These are phyloP conservation scores for Kuraishia capsulata DNA, from an alignment of 805 yeast species.

Conservation along the genomic window DNA sequence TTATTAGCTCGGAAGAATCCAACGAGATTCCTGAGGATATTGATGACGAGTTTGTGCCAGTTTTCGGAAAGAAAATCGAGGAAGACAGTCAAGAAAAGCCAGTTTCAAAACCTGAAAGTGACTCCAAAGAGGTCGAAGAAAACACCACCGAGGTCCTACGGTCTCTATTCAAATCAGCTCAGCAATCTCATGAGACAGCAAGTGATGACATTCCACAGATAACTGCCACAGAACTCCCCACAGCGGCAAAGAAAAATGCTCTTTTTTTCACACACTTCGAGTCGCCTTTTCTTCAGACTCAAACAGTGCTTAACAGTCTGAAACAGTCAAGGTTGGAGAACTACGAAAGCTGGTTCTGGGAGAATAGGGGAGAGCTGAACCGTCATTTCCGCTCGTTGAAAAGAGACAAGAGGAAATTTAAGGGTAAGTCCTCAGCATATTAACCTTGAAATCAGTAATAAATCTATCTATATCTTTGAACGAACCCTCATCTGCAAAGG, in stretches of 20 bases:
- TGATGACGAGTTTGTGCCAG: slow-evolving; percentile 45
- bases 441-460: neutral
- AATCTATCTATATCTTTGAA: neutral
- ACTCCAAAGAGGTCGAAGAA: slow-evolving; percentile 16
- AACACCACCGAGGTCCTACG: slow-evolving; percentile 56
- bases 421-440: neutral
- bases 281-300: slow-evolving; percentile 83
- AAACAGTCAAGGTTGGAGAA: slow-evolving; percentile 21
- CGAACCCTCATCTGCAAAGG: slow-evolving; percentile 3
- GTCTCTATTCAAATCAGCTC: slow-evolving; percentile 44
- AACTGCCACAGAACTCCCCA: slow-evolving; percentile 1
- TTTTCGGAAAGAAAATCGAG: slow-evolving; percentile 28
- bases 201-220: no score
- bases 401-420: slow-evolving; percentile 53
- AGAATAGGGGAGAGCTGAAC: slow-evolving; percentile 70
- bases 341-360: slow-evolving; percentile 78
- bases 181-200: slow-evolving; percentile 43
- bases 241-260: slow-evolving; percentile 18
- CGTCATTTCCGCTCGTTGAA: slow-evolving; percentile 66
- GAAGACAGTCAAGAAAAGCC: slow-evolving; percentile 2
- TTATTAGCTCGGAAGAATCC: neutral
- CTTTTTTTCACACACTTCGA: slow-evolving; percentile 76
- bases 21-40: slow-evolving; percentile 17
- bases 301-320: slow-evolving; percentile 64
- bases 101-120: slow-evolving; percentile 5